Base-by-base conservation (phyloP, 345 rosid species). In the Pistacia atlantica region DNA sequence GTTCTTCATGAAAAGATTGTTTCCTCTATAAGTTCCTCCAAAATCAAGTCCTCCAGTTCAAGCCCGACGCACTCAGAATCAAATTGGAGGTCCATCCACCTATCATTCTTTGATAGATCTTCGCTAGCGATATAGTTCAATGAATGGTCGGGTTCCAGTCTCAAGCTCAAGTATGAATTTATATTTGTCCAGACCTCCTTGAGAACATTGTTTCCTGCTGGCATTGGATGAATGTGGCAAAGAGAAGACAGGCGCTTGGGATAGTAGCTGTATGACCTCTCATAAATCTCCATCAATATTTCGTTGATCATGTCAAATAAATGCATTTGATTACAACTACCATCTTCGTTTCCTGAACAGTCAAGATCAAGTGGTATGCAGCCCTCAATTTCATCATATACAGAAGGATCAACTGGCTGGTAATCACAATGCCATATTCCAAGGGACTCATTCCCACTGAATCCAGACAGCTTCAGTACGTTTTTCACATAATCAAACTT, bases 51-150 rank as follows among this genome's bases (percentile, higher is more conserved):
- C 76, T 89, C 97, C 57, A 93, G 75, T 79, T 93, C 97, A 52
- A 92, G 84, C 31, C 88, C 98, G 8, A 86, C 82, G 42, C 97
- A 88, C 82, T 92, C 97, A 12, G 81, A 69, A 56, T 93, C 94
- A 58, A 87, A 90, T 79, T 91, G 95, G 42, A 93, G 81, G 79
- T 88, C 90, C 98, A 93, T 89, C 99, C 99, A 93, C 25, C 90
- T 90, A 52, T 88, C 88, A 13, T 55, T 69, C 80, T 77, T 90
- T 2, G 81, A 72, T 49, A 90, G 82, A 79, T 95, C 97, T 75
- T 80, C 84, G 62, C 80, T 70, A 35, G 84, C 80, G 18, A 84
- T 65, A 66, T 83, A 75, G 78, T 93, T 92, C 83, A 85, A 33
- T 8, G 86, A 82, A 3, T 78, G 85, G 14, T 86, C 87, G 0